These are phyloP conservation scores for Nemania serpens DNA, from an alignment of 2,329 filamentous ascomycete species.

Conservation along the genomic window DNA sequence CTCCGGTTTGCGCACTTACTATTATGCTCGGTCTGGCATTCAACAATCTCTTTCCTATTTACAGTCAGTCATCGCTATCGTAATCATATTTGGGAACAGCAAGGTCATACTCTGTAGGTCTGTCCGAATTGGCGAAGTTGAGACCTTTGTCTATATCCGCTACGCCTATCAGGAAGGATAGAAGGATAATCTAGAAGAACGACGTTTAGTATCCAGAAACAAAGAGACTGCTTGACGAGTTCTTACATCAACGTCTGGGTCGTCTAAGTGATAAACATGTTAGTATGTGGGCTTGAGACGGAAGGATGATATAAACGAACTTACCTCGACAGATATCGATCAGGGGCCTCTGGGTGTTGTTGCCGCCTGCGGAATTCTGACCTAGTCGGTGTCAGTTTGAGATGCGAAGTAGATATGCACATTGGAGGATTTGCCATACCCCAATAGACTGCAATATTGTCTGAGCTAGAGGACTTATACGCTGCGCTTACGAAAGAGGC, in stretches of 20 bases:
- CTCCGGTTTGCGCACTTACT: slow-evolving; percentile 40
- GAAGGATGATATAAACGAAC: slow-evolving; percentile 43
- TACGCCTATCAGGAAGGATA: slow-evolving; percentile 67
- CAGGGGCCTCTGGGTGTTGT: slow-evolving; percentile 2
- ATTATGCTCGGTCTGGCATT: slow-evolving; percentile 63
- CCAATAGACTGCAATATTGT: slow-evolving; percentile 70
- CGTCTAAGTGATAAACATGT: slow-evolving; percentile 40
- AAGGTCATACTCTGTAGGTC: slow-evolving; percentile 63
- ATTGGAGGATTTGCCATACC: slow-evolving; percentile 45
- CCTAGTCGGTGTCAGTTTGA: slow-evolving; percentile 38
- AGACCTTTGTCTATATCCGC: slow-evolving; percentile 51
- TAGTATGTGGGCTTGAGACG: neutral
- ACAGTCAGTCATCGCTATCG: neutral
- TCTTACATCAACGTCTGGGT: slow-evolving; percentile 50
- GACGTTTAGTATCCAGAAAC: neutral
- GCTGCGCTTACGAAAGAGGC: slow-evolving; percentile 2
- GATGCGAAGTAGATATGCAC: neutral
- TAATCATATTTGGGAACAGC: neutral
- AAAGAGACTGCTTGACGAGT: neutral
- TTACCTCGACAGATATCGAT: slow-evolving; percentile 54
- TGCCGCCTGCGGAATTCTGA: slow-evolving; percentile 59
- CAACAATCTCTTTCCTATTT: slow-evolving; percentile 52
- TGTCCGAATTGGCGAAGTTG: slow-evolving; percentile 67
- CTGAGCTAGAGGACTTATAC: slow-evolving; percentile 36
- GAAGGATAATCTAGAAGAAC: slow-evolving; percentile 60